phyloP scores from a whole-genome alignment of 2,329 filamentous ascomycete genomes.

The Epicoccum nigrum region DNA sequence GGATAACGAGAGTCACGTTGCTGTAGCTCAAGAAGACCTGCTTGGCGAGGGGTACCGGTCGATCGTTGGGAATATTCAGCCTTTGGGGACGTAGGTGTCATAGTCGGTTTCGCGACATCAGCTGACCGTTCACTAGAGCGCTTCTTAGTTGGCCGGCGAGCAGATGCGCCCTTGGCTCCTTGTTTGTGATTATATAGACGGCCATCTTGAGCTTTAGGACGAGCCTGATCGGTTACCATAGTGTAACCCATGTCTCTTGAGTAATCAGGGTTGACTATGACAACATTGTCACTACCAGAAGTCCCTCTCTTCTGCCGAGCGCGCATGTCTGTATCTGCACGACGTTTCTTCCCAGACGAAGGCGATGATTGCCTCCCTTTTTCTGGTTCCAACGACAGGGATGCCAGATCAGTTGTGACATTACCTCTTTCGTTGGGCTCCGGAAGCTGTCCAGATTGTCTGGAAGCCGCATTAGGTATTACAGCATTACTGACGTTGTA shows the following conservation, averaged over 20 bases:
- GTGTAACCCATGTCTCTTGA: conserved; percentile 29
- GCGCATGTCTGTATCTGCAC: conserved; percentile 35
- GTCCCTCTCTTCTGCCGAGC: conserved; percentile 34
- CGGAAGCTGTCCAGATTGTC: conserved; percentile 30
- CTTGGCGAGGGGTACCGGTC: conserved; percentile 20
- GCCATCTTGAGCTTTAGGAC: conserved; percentile 24
- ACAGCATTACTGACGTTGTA: neutral
- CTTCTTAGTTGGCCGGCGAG: conserved; percentile 5
- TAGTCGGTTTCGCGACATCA: neutral
- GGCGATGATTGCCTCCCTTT: conserved; percentile 33
- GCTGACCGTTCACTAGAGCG: neutral
- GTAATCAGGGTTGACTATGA: conserved; percentile 29
- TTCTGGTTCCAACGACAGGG: conserved; percentile 27
- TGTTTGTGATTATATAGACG: conserved; percentile 32
- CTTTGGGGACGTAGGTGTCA: neutral
- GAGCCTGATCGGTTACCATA: conserved; percentile 22
- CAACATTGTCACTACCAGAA: conserved; percentile 26
- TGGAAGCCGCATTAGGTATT: neutral
- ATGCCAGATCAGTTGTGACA: conserved; percentile 38
- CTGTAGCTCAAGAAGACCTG: conserved; percentile 44
- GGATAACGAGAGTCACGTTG: conserved; percentile 44
- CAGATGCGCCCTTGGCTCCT: conserved; percentile 17
- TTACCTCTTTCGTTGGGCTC: conserved; percentile 35
- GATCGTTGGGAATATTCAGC: neutral
- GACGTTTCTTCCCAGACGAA: conserved; percentile 34